Percentiles rank a stretch among this genome's conserved stretches.
These are phyloP conservation scores for Trapa bicornis DNA, from an alignment of 345 rosid genomes.

Conservation along the genomic window DNA sequence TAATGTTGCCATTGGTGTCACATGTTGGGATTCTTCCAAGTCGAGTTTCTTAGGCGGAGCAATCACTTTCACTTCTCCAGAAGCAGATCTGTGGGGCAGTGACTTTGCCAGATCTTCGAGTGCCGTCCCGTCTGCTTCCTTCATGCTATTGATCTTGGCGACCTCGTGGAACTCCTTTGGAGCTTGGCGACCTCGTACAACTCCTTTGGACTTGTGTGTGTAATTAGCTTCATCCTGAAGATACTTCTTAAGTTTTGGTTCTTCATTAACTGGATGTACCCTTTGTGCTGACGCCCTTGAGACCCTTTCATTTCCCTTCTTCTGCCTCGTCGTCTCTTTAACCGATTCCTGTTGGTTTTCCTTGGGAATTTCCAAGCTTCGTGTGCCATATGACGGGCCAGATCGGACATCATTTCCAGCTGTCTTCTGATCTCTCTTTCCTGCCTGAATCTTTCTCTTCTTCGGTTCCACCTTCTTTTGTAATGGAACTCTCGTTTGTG, in stretches of 20 bases:
- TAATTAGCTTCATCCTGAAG: constrained; percentile 16
- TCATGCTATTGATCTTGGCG: not conserved
- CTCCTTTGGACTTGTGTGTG: constrained; percentile 13
- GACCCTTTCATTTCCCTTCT: constrained; percentile 17
- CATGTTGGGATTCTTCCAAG: constrained; percentile 15
- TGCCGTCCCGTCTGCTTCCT: not conserved
- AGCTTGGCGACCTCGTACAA: not conserved
- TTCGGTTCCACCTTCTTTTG: constrained; percentile 17
- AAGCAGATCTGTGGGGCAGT: not conserved
- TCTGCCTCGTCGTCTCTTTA: constrained; percentile 20
- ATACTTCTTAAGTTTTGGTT: constrained; percentile 24
- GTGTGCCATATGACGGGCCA: constrained; percentile 15
- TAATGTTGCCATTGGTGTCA: constrained; percentile 19
- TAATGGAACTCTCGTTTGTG: constrained; percentile 11
- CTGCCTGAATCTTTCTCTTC: constrained; percentile 11
- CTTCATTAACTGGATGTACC: constrained; percentile 19
- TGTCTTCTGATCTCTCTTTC: constrained; percentile 20
- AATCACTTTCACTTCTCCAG: constrained; percentile 12
- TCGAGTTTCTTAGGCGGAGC: constrained; percentile 15
- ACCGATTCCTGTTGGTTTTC: constrained; percentile 16
- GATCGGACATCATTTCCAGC: constrained; percentile 12
- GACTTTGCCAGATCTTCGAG: constrained; percentile 9
- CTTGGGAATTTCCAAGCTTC: constrained; percentile 18
- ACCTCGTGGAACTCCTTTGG: not conserved
- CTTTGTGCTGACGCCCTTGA: constrained; percentile 19